phyloP scores from a whole-genome alignment of 768 basidiomycete species.

The Suillus paluster region DNA sequence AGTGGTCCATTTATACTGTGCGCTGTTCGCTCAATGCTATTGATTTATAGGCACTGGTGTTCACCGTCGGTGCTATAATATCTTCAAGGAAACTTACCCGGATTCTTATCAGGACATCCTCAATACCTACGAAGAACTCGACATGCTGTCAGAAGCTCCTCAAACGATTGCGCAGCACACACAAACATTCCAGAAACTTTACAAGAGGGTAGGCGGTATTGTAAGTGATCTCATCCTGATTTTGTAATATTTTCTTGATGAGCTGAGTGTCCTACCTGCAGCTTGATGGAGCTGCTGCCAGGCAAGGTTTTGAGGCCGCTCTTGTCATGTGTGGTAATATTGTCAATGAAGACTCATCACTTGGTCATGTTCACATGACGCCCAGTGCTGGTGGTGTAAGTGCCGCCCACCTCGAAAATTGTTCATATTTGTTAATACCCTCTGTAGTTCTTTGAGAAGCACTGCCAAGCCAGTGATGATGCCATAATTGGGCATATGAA shows the following conservation, averaged over 20 bases:
- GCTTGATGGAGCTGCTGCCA: conserved; percentile 7
- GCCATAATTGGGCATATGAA: conserved; percentile 12
- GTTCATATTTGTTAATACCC: too few species aligned
- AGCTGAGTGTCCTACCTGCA: background rate
- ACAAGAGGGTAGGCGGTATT: background rate
- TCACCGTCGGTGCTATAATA: background rate
- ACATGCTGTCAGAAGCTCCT: background rate
- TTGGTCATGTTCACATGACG: conserved; percentile 7
- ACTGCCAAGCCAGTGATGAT: conserved; percentile 2
- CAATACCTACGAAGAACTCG: background rate
- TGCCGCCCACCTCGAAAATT: too few species aligned
- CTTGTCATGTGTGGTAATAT: conserved; percentile 14
- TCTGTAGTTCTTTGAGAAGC: conserved; percentile 9
- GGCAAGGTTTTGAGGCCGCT: conserved; percentile 13
- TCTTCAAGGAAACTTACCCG: background rate
- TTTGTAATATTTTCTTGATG: background rate
- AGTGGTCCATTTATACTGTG: background rate
- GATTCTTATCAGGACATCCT: background rate
- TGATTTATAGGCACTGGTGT: background rate
- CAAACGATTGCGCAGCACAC: background rate
- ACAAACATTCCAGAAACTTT: background rate
- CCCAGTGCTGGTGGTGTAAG: background rate
- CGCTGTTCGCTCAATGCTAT: background rate
- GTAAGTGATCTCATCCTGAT: background rate
- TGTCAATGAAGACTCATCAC: conserved; percentile 11